Evolutionary conservation across 106 monocot genomes (phyloP).

Genomic region (Alisma plantagoaquatica): DNA sequence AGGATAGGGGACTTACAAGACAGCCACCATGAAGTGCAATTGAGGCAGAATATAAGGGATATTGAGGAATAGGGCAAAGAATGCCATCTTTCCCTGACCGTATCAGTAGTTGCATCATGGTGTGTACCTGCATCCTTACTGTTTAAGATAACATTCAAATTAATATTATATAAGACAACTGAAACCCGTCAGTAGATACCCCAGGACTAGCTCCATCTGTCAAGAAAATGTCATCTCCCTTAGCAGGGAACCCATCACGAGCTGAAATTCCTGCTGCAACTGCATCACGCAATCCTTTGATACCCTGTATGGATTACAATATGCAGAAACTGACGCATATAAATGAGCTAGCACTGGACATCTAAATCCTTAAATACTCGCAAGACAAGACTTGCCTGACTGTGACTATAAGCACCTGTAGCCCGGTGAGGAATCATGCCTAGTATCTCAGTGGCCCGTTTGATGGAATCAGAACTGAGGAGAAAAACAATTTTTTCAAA

Average conservation of each 20-base stretch:
- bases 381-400: slow-evolving; percentile 44
- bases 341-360: background rate
- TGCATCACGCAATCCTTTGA: slow-evolving; percentile 79
- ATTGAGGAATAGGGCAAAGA: slow-evolving; percentile 97
- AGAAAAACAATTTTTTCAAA: no score
- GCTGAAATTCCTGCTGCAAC: slow-evolving; percentile 87
- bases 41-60: slow-evolving; percentile 95
- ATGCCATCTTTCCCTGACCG: slow-evolving; percentile 93
- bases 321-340: background rate
- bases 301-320: slow-evolving; percentile 40
- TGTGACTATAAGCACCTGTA: slow-evolving; percentile 94
- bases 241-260: slow-evolving; percentile 78
- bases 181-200: slow-evolving; percentile 17
- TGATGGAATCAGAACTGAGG: slow-evolving; percentile 66
- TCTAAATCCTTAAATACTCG: no score
- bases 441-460: slow-evolving; percentile 55
- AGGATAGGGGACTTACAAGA: slow-evolving; percentile 41
- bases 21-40: slow-evolving; percentile 95
- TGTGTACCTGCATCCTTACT: slow-evolving; percentile 61
- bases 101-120: slow-evolving; percentile 93
- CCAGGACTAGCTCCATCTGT: slow-evolving; percentile 94
- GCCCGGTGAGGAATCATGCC: slow-evolving; percentile 69
- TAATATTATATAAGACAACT: background rate
- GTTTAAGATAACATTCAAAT: background rate
- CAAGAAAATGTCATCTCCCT: slow-evolving; percentile 80